Percentiles rank a stretch among this genome's conserved stretches.
phyloP scores from a whole-genome alignment of 805 yeast species.

The Candida multigemmis region DNA sequence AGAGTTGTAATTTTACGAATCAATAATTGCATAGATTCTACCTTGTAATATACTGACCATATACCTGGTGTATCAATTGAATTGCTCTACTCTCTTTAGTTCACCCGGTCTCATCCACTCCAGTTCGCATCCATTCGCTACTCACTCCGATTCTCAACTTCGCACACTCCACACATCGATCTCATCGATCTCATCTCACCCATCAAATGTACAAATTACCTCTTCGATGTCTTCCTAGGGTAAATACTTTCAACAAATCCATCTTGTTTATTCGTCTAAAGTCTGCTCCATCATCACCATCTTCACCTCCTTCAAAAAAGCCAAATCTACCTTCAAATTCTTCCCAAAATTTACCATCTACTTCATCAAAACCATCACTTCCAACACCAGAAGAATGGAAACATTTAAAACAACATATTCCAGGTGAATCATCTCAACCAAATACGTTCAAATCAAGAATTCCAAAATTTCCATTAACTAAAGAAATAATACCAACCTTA shows the following conservation, averaged over 20 bases:
- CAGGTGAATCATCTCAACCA: conserved; percentile 38
- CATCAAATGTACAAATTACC: no score
- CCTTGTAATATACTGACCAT: no score
- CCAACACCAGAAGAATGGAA: conserved; percentile 34
- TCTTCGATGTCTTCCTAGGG: not conserved
- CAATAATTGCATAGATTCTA: no score
- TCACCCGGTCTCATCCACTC: no score
- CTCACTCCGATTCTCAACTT: no score
- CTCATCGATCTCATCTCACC: no score
- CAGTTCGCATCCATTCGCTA: no score
- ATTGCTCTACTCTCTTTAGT: no score
- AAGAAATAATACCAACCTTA: conserved; percentile 55
- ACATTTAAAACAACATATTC: conserved; percentile 40
- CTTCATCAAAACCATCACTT: conserved; percentile 18
- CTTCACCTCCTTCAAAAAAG: not conserved
- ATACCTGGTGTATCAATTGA: no score
- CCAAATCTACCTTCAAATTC: not conserved
- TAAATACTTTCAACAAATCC: not conserved
- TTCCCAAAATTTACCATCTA: conserved; percentile 14
- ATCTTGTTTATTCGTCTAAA: conserved; percentile 7
- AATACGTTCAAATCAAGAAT: conserved; percentile 48
- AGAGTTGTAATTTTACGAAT: no score
- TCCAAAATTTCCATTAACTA: conserved; percentile 59
- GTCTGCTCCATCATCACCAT: conserved; percentile 4
- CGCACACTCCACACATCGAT: no score